phyloP scores from a whole-genome alignment of 2,329 filamentous ascomycete genomes.

The Elsinoe ampelina region DNA sequence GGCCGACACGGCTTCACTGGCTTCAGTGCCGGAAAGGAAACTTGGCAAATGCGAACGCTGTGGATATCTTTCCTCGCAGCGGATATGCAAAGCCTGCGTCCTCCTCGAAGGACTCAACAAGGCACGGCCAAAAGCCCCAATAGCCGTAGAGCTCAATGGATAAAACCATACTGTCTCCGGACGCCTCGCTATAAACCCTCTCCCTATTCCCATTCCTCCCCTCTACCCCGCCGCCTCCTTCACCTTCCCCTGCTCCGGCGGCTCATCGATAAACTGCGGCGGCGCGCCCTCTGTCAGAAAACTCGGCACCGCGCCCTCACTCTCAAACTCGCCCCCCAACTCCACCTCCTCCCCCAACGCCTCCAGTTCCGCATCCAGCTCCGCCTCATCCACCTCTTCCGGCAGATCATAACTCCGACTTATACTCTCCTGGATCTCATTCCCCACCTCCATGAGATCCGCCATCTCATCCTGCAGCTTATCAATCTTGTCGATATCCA shows the following conservation, averaged over 20 bases:
- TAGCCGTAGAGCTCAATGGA: constrained; percentile 24
- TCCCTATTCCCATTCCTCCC: neutral
- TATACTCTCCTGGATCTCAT: constrained; percentile 95
- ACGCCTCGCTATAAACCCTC: constrained; percentile 1
- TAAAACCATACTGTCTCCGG: constrained; percentile 5
- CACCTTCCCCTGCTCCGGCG: constrained; percentile 65
- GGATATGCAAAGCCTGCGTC: constrained; percentile 86
- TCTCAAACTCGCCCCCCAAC: constrained; percentile 57
- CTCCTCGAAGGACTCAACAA: constrained; percentile 88
- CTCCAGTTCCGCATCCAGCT: constrained; percentile 93
- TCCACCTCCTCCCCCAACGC: constrained; percentile 91
- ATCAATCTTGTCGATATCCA: constrained; percentile 96
- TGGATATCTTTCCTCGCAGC: constrained; percentile 92
- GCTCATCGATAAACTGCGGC: constrained; percentile 84
- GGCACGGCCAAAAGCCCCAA: constrained; percentile 37
- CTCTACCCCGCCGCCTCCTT: constrained; percentile 58
- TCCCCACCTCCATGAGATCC: constrained; percentile 91
- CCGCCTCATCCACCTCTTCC: constrained; percentile 92
- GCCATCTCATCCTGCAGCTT: constrained; percentile 98
- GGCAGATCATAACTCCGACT: constrained; percentile 86
- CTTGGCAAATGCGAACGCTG: constrained; percentile 79
- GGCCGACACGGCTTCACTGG: neutral
- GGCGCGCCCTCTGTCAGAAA: constrained; percentile 77
- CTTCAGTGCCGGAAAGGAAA: constrained; percentile 37
- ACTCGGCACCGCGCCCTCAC: constrained; percentile 50